Evolutionary conservation across 2,329 filamentous ascomycete genomes (phyloP).

Genomic region (Penicillium sp.): DNA sequence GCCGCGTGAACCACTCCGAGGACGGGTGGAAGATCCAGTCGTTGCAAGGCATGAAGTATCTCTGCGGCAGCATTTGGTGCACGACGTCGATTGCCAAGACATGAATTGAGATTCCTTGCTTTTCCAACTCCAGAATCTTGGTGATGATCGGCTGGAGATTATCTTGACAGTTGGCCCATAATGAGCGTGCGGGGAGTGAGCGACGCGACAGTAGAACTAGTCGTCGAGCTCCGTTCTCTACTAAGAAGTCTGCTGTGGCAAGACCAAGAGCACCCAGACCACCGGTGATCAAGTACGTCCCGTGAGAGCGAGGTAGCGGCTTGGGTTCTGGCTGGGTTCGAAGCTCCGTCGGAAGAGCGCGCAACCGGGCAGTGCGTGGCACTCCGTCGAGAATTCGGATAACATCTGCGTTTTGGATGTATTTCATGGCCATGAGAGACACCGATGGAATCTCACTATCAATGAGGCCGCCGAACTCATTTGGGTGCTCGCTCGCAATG

Average conservation of each 20-base stretch:
- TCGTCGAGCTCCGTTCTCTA: slow-evolving; percentile 45
- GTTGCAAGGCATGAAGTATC: slow-evolving; percentile 30
- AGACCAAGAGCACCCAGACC: slow-evolving; percentile 46
- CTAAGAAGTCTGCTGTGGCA: slow-evolving; percentile 39
- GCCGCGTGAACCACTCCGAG: slow-evolving; percentile 47
- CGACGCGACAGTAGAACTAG: slow-evolving; percentile 45
- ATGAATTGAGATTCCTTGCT: slow-evolving; percentile 33
- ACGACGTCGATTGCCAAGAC: slow-evolving; percentile 40
- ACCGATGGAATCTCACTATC: slow-evolving; percentile 36
- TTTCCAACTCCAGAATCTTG: slow-evolving; percentile 36
- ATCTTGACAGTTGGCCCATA: slow-evolving; percentile 25
- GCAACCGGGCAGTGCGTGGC: slow-evolving; percentile 35
- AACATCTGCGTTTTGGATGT: slow-evolving; percentile 41
- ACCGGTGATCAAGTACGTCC: slow-evolving; percentile 49
- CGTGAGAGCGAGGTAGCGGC: slow-evolving; percentile 21
- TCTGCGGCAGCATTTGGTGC: slow-evolving; percentile 19
- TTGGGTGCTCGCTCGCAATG: slow-evolving; percentile 42
- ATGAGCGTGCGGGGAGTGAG: slow-evolving; percentile 35
- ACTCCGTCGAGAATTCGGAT: slow-evolving; percentile 45
- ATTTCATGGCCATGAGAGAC: slow-evolving; percentile 40
- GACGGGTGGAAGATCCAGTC: slow-evolving; percentile 41
- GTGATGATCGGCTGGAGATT: slow-evolving; percentile 15
- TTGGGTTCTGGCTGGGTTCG: slow-evolving; percentile 20
- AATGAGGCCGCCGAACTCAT: slow-evolving; percentile 40
- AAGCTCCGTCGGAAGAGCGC: slow-evolving; percentile 12